These are phyloP conservation scores for Collybiopsis luxurians DNA, from an alignment of 768 basidiomycete species.

Conservation along the genomic window DNA sequence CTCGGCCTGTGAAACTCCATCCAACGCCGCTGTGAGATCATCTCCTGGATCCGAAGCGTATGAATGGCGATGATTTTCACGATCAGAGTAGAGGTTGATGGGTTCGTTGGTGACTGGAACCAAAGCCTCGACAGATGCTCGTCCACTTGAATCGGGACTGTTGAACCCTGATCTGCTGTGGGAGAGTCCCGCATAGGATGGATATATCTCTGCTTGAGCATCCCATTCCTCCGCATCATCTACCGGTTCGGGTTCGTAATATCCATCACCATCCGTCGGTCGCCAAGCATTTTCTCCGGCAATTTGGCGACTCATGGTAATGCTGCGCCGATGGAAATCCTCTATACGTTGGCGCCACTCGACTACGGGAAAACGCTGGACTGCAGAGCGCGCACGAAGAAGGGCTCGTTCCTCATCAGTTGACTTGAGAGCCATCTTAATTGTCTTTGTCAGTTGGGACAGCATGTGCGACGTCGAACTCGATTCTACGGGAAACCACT, in stretches of 20 bases:
- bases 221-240: constrained; percentile 78
- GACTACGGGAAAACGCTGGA: constrained; percentile 96
- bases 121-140: background rate
- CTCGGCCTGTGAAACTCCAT: constrained; percentile 14
- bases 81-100: constrained; percentile 10
- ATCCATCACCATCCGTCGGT: constrained; percentile 68
- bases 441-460: constrained; percentile 90
- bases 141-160: constrained; percentile 13
- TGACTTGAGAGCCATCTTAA: constrained; percentile 92
- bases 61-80: constrained; percentile 16
- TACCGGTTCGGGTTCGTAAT: constrained; percentile 51
- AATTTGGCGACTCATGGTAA: constrained; percentile 61
- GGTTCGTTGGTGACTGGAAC: constrained; percentile 18
- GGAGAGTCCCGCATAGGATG: background rate
- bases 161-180: constrained; percentile 29
- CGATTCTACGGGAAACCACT: constrained; percentile 98
- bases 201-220: constrained; percentile 56
- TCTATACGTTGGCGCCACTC: constrained; percentile 97
- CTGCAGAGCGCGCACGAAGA: constrained; percentile 92
- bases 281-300: constrained; percentile 81
- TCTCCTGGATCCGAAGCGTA: constrained; percentile 12
- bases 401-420: constrained; percentile 89
- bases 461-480: constrained; percentile 92
- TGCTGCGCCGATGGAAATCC: constrained; percentile 89
- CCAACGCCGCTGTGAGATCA: constrained; percentile 15